Percentiles rank a stretch among this genome's conserved stretches.
Evolutionary conservation across 2,329 filamentous ascomycete genomes (phyloP).

Genomic region (Trichoderma koningiopsis): DNA sequence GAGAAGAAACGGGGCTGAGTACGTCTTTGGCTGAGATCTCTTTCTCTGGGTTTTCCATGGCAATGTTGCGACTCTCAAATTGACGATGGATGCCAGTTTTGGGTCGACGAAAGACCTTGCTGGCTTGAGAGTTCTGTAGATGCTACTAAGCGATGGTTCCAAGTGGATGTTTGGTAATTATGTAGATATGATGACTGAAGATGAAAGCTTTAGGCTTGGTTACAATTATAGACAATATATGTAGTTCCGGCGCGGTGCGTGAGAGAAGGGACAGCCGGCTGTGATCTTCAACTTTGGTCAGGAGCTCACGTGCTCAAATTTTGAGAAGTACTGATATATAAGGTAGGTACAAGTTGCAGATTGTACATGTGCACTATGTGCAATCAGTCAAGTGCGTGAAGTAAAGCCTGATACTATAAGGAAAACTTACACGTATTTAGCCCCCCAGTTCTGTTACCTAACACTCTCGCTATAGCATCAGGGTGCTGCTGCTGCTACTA

Average conservation of each 20-base stretch:
- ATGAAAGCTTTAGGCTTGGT: background rate
- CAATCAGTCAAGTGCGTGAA: too few relatives aligned
- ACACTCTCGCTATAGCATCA: too few relatives aligned
- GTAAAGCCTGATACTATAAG: too few relatives aligned
- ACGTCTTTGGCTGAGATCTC: background rate
- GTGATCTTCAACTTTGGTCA: background rate
- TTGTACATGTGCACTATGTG: too few relatives aligned
- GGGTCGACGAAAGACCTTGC: background rate
- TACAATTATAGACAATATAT: background rate
- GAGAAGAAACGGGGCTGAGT: background rate
- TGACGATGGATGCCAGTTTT: background rate
- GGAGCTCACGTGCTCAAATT: background rate
- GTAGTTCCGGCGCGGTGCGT: background rate
- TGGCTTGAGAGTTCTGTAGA: background rate
- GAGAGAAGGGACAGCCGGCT: background rate
- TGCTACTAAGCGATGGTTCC: background rate
- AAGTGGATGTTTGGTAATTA: background rate
- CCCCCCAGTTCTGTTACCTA: too few relatives aligned
- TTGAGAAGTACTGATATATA: too few relatives aligned
- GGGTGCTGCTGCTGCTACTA: too few relatives aligned
- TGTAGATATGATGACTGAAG: background rate
- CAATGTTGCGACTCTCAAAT: background rate
- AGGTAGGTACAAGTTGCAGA: too few relatives aligned
- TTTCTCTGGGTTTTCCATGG: background rate
- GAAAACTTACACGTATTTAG: too few relatives aligned